Conservation (phyloP, 176 grass and related monocot genomes). For the Thinopyrum elongatum region DNA sequence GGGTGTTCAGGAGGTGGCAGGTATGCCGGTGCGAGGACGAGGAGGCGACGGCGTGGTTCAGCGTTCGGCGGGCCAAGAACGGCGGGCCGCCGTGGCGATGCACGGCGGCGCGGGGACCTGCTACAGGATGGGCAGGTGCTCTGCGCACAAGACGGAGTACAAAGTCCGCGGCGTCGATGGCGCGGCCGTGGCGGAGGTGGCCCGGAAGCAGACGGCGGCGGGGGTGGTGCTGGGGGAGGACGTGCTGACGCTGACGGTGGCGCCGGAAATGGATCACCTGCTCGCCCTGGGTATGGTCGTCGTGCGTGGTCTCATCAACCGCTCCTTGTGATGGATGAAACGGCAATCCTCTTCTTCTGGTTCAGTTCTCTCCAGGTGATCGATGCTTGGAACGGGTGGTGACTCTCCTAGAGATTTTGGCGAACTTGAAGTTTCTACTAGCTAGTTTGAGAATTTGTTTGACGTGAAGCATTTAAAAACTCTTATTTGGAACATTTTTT, state of each 20-base stretch:
- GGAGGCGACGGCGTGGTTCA: constrained; percentile 51
- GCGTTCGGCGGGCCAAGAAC: constrained; percentile 13
- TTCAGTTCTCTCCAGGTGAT: too few relatives aligned
- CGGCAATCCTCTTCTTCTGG: too few relatives aligned
- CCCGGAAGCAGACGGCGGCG: constrained; percentile 49
- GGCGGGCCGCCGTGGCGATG: constrained; percentile 4
- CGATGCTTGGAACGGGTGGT: too few relatives aligned
- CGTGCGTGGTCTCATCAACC: too few relatives aligned
- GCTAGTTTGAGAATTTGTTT: too few relatives aligned
- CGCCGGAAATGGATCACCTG: constrained; percentile 36
- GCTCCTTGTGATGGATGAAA: too few relatives aligned
- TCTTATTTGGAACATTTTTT: too few relatives aligned
- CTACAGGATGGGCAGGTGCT: constrained; percentile 37
- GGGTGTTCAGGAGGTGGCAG: constrained; percentile 33
- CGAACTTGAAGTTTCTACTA: too few relatives aligned
- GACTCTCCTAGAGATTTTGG: too few relatives aligned
- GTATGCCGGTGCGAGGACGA: background rate
- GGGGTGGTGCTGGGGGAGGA: constrained; percentile 67
- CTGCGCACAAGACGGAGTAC: constrained; percentile 16
- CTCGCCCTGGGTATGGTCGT: constrained; percentile 10
- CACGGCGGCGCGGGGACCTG: constrained; percentile 22
- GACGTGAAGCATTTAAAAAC: too few relatives aligned
- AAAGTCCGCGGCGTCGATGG: constrained; percentile 15
- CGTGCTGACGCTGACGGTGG: constrained; percentile 56
- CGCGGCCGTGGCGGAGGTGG: constrained; percentile 18